phyloP scores from a whole-genome alignment of 306 rosid genomes.

The Aeschynomene evenia region DNA sequence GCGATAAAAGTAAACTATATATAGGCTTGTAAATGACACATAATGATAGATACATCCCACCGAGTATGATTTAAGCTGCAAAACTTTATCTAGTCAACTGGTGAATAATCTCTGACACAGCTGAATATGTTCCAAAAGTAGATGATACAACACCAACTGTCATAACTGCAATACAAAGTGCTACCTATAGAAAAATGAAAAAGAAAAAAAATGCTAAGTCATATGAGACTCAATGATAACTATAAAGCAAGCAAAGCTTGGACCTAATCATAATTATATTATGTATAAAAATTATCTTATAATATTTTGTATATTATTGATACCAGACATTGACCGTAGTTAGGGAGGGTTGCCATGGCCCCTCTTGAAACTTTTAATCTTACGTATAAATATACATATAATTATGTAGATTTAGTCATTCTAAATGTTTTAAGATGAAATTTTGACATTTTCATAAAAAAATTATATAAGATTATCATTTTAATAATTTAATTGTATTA shows the following conservation, averaged over 20 bases:
- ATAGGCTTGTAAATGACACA: background rate
- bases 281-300: background rate
- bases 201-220: background rate
- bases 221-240: background rate
- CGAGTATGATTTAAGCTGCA: background rate
- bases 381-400: too few species aligned
- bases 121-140: conserved; percentile 60
- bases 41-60: background rate
- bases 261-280: background rate
- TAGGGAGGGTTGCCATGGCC: too few species aligned
- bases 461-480: too few species aligned
- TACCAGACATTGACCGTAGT: too few species aligned
- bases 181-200: conserved; percentile 44
- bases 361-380: too few species aligned
- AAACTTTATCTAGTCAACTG: conserved; percentile 44
- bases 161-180: conserved; percentile 51
- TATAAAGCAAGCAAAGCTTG: background rate
- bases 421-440: too few species aligned
- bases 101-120: conserved; percentile 49
- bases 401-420: too few species aligned
- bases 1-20: background rate
- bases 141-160: conserved; percentile 53
- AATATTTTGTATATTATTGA: background rate
- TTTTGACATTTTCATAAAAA: too few species aligned
- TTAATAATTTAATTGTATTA: too few species aligned